phyloP scores from a whole-genome alignment of 164 flowering plant species.

The Brasenia schreberi region DNA sequence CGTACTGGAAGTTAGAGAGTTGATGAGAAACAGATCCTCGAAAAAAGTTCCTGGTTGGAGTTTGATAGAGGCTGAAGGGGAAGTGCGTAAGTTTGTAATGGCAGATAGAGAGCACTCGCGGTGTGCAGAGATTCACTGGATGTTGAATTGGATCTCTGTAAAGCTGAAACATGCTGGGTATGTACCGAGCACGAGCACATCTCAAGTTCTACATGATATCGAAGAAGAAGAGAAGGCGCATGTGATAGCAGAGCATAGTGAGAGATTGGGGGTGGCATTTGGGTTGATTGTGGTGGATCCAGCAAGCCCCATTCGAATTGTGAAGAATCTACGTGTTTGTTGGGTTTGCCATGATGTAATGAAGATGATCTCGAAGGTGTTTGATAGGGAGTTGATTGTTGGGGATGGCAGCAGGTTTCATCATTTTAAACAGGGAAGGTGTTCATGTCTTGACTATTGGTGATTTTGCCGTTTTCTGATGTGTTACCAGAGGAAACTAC shows the following conservation, averaged over 20 bases:
- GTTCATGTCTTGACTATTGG: constrained; percentile 55
- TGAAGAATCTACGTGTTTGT: constrained; percentile 59
- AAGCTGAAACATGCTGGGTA: constrained; percentile 32
- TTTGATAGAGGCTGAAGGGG: constrained; percentile 44
- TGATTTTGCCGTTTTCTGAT: not conserved
- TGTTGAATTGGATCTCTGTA: constrained; percentile 33
- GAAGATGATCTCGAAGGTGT: constrained; percentile 49
- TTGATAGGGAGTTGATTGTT: constrained; percentile 42
- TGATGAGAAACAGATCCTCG: constrained; percentile 53
- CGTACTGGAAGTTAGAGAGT: constrained; percentile 35
- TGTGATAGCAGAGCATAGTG: constrained; percentile 46
- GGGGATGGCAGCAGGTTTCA: constrained; percentile 50
- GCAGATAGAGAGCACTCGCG: constrained; percentile 50
- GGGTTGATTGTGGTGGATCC: constrained; percentile 40
- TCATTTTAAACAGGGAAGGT: constrained; percentile 34
- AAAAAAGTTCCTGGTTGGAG: constrained; percentile 57
- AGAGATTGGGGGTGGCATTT: constrained; percentile 66
- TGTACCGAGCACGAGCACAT: constrained; percentile 28
- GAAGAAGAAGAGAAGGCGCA: constrained; percentile 45
- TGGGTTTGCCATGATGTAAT: constrained; percentile 55
- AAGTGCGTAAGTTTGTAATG: constrained; percentile 38
- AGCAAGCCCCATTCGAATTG: constrained; percentile 37
- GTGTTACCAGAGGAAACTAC: too few relatives aligned
- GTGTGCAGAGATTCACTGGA: constrained; percentile 32
- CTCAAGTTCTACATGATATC: constrained; percentile 30